Base-by-base conservation (phyloP, 164 flowering plant genomes). In the Malania oleifera region DNA sequence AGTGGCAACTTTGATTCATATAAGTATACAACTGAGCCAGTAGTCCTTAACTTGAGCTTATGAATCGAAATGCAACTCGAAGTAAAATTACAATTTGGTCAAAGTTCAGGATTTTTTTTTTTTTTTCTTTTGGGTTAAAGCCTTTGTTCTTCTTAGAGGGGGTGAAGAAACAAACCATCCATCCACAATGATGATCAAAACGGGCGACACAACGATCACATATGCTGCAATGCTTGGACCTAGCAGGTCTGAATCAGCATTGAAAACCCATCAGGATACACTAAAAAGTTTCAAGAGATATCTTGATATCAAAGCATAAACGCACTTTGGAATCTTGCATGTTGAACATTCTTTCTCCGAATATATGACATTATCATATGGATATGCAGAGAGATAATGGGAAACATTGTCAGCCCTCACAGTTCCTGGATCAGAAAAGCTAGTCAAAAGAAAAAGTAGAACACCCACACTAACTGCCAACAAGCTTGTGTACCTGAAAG, bases 101-200 rank as follows among this genome's bases (percentile, higher is more conserved):
- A n/a, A n/a, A n/a, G n/a, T n/a, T n/a, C n/a, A n/a, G n/a, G 35
- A 31, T 31, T 31, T 31, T 31, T 31, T 31, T 4, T n/a, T 9
- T 31, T 31, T 31, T 31, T 31, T 31, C 35, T 31, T 31, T 31
- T 31, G 35, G 35, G 35, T 4, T 31, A 9, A 31, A 4, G 35
- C 9, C 6, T 31, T 4, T 31, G 35, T 31, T 4, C 9, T 31
- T 31, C 35, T 4, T 4, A 9, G 35, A 9, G 35, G 9, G 9
- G 35, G 35, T 44, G 56, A 64, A 7, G 37, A 47, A 23, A 47
- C 84, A 59, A 48, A 90, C 99, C 99, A 93, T 88, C 99, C 97
- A 93, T 68, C 92, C 99, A 76, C 99, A 93, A 52, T 93, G 99
- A 67, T 93, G 99, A 60, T 93, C 99, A 75, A 93, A 93, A 34